A percentile compares a stretch with the other conserved stretches of the same genome.
Evolutionary conservation across 306 rosid species (phyloP).

Genomic region (Arachis stenosperma): DNA sequence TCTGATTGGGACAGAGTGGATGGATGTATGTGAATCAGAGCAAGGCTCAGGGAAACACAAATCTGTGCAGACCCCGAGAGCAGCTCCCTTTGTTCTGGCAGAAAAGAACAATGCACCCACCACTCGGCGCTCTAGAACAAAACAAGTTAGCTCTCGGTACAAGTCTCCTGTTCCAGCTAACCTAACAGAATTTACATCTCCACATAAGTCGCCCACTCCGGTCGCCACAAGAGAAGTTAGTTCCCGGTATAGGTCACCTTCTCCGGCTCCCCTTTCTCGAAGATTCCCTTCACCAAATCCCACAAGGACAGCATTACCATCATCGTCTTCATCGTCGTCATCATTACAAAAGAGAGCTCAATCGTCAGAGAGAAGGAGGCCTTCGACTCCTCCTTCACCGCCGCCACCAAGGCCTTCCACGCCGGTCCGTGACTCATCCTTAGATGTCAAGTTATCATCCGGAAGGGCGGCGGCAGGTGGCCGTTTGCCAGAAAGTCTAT

Average conservation of each 20-base stretch:
- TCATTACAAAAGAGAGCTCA: slow-evolving; percentile 62
- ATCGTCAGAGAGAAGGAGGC: slow-evolving; percentile 75
- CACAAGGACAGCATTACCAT: slow-evolving; percentile 45
- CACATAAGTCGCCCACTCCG: too few species aligned
- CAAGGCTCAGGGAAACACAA: slow-evolving; percentile 55
- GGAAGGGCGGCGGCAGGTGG: slow-evolving; percentile 43
- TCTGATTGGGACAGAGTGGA: slow-evolving; percentile 67
- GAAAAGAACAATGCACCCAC: slow-evolving; percentile 72
- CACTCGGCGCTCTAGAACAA: slow-evolving; percentile 51
- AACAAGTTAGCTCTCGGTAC: too few species aligned
- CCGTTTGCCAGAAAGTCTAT: slow-evolving; percentile 68
- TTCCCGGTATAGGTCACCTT: slow-evolving; percentile 69
- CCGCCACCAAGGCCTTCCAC: slow-evolving; percentile 64
- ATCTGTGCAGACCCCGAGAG: slow-evolving; percentile 55
- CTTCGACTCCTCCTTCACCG: slow-evolving; percentile 80
- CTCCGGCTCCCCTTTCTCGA: slow-evolving; percentile 54
- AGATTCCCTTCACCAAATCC: slow-evolving; percentile 74
- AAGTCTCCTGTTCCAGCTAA: too few species aligned
- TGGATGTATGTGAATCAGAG: slow-evolving; percentile 80
- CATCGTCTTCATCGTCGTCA: slow-evolving; percentile 41
- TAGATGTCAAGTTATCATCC: slow-evolving; percentile 49
- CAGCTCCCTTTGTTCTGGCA: slow-evolving; percentile 59
- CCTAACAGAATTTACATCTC: too few species aligned
- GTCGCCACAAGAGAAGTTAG: slow-evolving; percentile 55
- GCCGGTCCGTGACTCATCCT: slow-evolving; percentile 63